Base-by-base conservation (phyloP, 352 stramenopile genomes). In the Lagenidium giganteum region DNA sequence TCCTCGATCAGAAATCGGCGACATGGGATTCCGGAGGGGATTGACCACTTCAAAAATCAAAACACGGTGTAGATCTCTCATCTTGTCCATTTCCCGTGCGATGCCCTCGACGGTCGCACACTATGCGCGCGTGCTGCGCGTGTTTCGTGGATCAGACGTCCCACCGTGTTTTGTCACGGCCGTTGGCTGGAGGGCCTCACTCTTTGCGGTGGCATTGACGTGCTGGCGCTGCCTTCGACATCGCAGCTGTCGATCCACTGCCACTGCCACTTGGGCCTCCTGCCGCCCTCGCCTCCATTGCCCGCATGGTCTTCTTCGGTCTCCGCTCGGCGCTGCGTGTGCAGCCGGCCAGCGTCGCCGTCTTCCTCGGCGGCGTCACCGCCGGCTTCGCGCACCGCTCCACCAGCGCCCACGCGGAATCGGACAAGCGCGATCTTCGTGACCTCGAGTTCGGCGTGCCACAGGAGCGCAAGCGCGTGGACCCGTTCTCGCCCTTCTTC, bases 401-500 rank as follows among this genome's bases (percentile, higher is more conserved):
- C 18, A 47, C 18, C 12, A 20, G 54, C 9, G 63, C 72, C 25
- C 61, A 46, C 30, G 54, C 63, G 29, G 63, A 86, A 55, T 60
- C 53, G 27, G 74, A 87, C 42, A 86, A 85, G 60, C 73, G 70
- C 57, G 73, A 90, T 58, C 61, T 93, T 44, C 75, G 82, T 34
- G 82, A 93, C 58, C 68, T 86, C 12, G 82, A 93, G 61, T 93
- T 93, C 36, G 82, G 82, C 34, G 74, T 93, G 41, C 82, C 82
- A 2, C 70, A 86, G 42, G 76, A 93, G 52, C 82, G 82, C 66
- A 93, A 93, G 61, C 82, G 82, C 60, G 82, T 93, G 47, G 82
- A 93, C 39, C 82, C 82, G 36, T 87, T 91, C 64, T 93, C 82
- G 43, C 82, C 82, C 7, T 93, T 93, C 57, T 93, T 93, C 48